These are phyloP conservation scores for Cruciata laevipes DNA, from an alignment of 257 asterid species.

Conservation along the genomic window DNA sequence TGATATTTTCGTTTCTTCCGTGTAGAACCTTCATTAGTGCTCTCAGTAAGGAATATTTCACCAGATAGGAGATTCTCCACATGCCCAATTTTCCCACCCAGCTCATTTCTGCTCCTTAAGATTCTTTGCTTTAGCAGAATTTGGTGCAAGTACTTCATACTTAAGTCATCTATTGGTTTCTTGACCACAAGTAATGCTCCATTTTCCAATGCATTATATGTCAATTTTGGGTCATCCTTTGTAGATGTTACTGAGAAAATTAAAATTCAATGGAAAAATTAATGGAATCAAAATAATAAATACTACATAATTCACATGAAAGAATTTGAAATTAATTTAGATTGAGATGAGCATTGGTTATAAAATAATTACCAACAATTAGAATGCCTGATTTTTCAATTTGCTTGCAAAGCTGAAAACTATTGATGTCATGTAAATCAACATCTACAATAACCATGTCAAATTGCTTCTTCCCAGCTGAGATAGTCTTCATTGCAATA, in stretches of 20 bases:
- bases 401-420: slow-evolving; percentile 5
- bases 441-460: slow-evolving; percentile 18
- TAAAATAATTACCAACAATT: slow-evolving; percentile 12
- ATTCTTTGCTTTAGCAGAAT: slow-evolving; percentile 3
- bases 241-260: neutral
- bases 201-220: neutral
- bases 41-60: neutral
- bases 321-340: neutral
- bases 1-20: neutral
- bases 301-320: neutral
- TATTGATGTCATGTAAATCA: slow-evolving; percentile 10
- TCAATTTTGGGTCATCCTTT: slow-evolving; percentile 6
- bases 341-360: neutral
- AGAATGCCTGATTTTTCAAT: neutral
- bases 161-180: neutral
- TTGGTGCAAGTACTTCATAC: slow-evolving; percentile 10
- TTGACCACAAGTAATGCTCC: slow-evolving; percentile 11
- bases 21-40: neutral
- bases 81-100: neutral
- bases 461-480: slow-evolving; percentile 2
- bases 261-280: neutral
- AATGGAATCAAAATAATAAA: neutral
- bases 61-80: neutral
- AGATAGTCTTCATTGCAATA: slow-evolving; percentile 11
- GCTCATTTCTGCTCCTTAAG: neutral